A percentile compares a stretch with the other conserved stretches of the same genome.
Evolutionary conservation across 768 basidiomycete species (phyloP).

Genomic region (Amanita pseudoporphyria): DNA sequence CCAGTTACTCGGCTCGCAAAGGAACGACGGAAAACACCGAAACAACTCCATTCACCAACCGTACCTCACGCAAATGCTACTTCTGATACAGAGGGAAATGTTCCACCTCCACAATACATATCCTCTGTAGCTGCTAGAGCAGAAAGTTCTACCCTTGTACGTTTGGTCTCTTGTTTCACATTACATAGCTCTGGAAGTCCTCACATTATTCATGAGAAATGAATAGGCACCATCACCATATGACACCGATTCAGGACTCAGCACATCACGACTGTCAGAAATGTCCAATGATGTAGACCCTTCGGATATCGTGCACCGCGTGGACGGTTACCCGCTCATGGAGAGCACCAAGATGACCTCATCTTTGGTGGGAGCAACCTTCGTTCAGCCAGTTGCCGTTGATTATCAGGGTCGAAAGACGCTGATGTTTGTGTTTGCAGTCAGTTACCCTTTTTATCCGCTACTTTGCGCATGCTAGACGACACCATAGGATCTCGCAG

Average conservation of each 20-base stretch:
- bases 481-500: constrained; percentile 51
- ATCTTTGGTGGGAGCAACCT: constrained; percentile 50
- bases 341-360: constrained; percentile 45
- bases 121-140: neutral
- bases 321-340: constrained; percentile 29
- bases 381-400: constrained; percentile 44
- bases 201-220: constrained; percentile 6
- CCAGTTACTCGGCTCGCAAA: constrained; percentile 32
- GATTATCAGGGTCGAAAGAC: constrained; percentile 48
- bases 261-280: neutral
- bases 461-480: neutral
- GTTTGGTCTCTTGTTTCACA: neutral
- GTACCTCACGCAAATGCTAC: constrained; percentile 6
- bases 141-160: neutral
- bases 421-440: constrained; percentile 57
- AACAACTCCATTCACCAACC: constrained; percentile 9
- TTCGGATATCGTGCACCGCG: constrained; percentile 33
- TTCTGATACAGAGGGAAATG: neutral
- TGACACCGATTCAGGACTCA: neutral
- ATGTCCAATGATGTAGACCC: constrained; percentile 3
- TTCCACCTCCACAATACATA: constrained; percentile 5
- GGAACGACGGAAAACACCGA: constrained; percentile 1
- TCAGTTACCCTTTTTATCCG: constrained; percentile 21
- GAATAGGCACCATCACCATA: neutral
- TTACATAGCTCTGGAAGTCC: neutral